Percentiles rank a stretch among this genome's conserved stretches.
Conservation (phyloP, 139 green algal species). For the Microglena sp. region DNA sequence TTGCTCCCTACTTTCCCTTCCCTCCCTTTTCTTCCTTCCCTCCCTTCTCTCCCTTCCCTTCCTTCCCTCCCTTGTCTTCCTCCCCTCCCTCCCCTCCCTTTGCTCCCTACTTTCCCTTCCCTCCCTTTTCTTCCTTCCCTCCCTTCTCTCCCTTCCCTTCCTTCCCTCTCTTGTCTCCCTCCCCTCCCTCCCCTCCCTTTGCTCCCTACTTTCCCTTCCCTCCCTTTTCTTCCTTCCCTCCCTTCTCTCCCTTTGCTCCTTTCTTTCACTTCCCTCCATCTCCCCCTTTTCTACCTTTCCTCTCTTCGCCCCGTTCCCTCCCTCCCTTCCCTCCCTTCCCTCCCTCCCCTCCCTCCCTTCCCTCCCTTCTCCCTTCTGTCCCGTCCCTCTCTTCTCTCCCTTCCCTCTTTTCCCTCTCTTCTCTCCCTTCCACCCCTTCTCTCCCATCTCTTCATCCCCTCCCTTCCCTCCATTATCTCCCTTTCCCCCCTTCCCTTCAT, state of each 20-base stretch:
- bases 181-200: too few species aligned
- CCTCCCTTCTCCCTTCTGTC: neutral
- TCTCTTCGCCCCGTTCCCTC: neutral
- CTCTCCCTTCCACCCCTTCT: neutral
- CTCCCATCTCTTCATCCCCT: neutral
- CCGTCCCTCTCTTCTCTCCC: neutral
- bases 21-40: neutral
- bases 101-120: too few species aligned
- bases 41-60: neutral
- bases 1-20: neutral
- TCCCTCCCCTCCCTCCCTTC: neutral
- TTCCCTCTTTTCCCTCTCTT: neutral
- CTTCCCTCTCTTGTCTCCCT: too few species aligned
- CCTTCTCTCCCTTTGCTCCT: neutral
- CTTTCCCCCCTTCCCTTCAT: neutral
- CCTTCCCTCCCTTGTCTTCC: too few species aligned
- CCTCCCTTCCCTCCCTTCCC: neutral
- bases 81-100: too few species aligned
- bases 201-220: too few species aligned
- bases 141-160: too few species aligned
- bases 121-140: too few species aligned
- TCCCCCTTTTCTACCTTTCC: neutral
- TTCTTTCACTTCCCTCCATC: neutral
- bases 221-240: neutral
- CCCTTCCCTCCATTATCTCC: neutral